Evolutionary conservation across 192 early-diverging fungal genomes (phyloP).

Genomic region (Allomyces arbusculus): DNA sequence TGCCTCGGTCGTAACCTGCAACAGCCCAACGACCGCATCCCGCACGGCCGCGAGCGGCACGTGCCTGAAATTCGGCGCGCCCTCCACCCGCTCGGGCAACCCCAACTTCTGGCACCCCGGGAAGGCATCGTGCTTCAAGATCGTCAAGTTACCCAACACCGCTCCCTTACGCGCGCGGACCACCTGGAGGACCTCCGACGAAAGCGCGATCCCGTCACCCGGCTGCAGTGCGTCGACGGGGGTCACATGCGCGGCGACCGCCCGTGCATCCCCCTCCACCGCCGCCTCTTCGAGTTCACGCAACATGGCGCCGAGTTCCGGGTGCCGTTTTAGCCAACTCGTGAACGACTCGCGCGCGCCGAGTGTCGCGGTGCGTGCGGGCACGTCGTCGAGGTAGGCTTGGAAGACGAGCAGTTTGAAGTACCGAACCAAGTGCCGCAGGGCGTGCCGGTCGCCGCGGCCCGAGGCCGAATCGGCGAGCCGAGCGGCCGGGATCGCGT

Average conservation of each 20-base stretch:
- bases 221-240: slow-evolving; percentile 21
- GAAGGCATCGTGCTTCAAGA: slow-evolving; percentile 42
- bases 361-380: slow-evolving; percentile 5
- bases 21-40: slow-evolving; percentile 1
- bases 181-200: slow-evolving; percentile 30
- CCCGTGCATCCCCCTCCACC: background rate
- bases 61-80: slow-evolving; percentile 37
- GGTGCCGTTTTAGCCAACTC: slow-evolving; percentile 26
- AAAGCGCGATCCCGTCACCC: slow-evolving; percentile 37
- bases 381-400: slow-evolving; percentile 22
- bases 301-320: slow-evolving; percentile 27
- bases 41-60: slow-evolving; percentile 14
- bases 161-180: slow-evolving; percentile 26
- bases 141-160: slow-evolving; percentile 32
- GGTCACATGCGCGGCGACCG: background rate
- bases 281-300: slow-evolving; percentile 16
- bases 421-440: slow-evolving; percentile 22
- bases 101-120: slow-evolving; percentile 40
- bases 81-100: slow-evolving; percentile 33
- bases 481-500: slow-evolving; percentile 26
- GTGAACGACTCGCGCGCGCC: slow-evolving; percentile 22
- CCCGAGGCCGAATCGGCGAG: background rate
- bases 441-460: slow-evolving; percentile 6
- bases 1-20: background rate
- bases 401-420: slow-evolving; percentile 37